These are phyloP conservation scores for Exophiala spinifera DNA, from an alignment of 2,329 filamentous ascomycete genomes.

Conservation along the genomic window DNA sequence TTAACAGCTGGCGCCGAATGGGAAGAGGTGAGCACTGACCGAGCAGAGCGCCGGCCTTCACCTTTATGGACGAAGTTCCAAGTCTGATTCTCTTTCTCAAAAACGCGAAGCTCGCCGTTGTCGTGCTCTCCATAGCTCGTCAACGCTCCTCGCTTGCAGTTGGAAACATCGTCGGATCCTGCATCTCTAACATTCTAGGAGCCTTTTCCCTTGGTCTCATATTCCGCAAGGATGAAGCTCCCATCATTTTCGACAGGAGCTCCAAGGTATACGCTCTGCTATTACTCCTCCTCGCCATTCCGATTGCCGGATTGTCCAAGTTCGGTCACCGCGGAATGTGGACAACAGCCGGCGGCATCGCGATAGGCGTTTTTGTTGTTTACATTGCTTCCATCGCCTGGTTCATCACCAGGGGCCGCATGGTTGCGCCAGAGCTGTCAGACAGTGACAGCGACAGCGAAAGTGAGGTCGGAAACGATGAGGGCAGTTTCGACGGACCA, in stretches of 20 bases:
- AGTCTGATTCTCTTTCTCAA: slow-evolving; percentile 1
- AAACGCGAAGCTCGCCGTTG: slow-evolving; percentile 41
- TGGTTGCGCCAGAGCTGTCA: too few species aligned
- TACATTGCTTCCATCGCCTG: too few species aligned
- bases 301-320: too few species aligned
- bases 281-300: too few species aligned
- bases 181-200: slow-evolving; percentile 55
- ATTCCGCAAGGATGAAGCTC: slow-evolving; percentile 38
- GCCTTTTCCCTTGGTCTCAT: slow-evolving; percentile 53
- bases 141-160: slow-evolving; percentile 49
- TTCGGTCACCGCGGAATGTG: too few species aligned
- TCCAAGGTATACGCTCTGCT: slow-evolving; percentile 45
- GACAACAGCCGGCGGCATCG: too few species aligned
- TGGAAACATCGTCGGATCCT: slow-evolving; percentile 55
- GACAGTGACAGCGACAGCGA: too few species aligned
- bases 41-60: slow-evolving; percentile 33
- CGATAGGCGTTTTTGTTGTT: too few species aligned
- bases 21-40: slow-evolving; percentile 45
- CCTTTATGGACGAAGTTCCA: neutral
- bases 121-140: slow-evolving; percentile 48
- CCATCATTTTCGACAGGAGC: slow-evolving; percentile 46
- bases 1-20: slow-evolving; percentile 55
- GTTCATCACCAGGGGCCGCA: neutral
- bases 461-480: slow-evolving; percentile 23
- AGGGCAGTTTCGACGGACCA: too few species aligned